These are phyloP conservation scores for Coemansia sp. DNA, from an alignment of 192 early-diverging fungal genomes.

Conservation along the genomic window DNA sequence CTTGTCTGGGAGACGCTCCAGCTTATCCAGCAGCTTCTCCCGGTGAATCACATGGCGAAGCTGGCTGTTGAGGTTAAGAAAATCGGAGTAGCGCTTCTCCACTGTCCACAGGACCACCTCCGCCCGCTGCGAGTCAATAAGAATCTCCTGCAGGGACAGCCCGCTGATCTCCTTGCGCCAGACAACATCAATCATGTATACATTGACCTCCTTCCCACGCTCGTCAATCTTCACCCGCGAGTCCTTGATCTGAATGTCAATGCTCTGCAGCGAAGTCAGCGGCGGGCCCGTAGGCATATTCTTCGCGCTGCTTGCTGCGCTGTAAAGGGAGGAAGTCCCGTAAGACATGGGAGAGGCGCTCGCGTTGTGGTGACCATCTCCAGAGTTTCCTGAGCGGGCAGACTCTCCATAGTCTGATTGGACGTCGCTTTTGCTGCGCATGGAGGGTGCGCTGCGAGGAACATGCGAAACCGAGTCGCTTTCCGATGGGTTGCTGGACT, in stretches of 20 bases:
- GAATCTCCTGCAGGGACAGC: constrained; percentile 51
- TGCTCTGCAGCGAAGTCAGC: constrained; percentile 49
- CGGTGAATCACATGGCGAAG: constrained; percentile 55
- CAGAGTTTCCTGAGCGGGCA: background rate
- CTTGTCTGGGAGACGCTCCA: constrained; percentile 83
- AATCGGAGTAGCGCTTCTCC: constrained; percentile 87
- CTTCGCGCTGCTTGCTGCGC: background rate
- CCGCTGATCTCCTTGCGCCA: constrained; percentile 41
- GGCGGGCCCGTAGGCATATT: constrained; percentile 13
- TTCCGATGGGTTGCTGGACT: background rate
- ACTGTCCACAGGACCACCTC: constrained; percentile 74
- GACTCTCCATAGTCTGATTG: background rate
- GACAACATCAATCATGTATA: constrained; percentile 53
- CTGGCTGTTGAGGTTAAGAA: constrained; percentile 75
- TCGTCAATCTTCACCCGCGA: constrained; percentile 70
- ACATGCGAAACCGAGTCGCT: background rate
- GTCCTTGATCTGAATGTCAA: constrained; percentile 56
- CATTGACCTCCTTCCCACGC: constrained; percentile 71
- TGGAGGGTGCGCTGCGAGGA: background rate
- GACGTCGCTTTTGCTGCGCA: background rate
- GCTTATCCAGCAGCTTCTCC: constrained; percentile 51
- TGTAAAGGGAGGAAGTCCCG: constrained; percentile 8
- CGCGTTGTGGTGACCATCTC: background rate
- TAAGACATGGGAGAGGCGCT: background rate
- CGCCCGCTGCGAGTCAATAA: constrained; percentile 40